These are phyloP conservation scores for Carex scoparia DNA, from an alignment of 176 grass and related monocot species.

Conservation along the genomic window DNA sequence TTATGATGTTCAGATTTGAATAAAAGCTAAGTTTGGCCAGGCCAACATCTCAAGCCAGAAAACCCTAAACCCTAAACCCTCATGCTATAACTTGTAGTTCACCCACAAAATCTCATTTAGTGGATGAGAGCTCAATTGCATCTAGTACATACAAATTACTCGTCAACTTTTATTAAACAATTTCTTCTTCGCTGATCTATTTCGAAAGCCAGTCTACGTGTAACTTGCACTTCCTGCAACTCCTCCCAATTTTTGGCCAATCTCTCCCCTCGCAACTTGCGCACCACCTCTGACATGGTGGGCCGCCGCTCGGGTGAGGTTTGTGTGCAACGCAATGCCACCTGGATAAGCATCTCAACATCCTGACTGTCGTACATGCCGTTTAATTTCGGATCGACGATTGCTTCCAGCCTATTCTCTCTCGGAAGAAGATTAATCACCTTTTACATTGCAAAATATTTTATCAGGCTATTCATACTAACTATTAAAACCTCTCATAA, in stretches of 20 bases:
- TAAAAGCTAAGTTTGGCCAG: too few relatives aligned
- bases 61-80: too few relatives aligned
- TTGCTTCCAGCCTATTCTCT: background rate
- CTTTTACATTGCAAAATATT: background rate
- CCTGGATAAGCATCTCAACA: slow-evolving; percentile 12
- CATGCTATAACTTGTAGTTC: too few relatives aligned
- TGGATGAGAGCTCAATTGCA: slow-evolving; percentile 7
- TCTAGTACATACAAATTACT: slow-evolving; percentile 8
- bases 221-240: background rate
- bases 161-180: background rate
- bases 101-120: slow-evolving; percentile 9
- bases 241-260: slow-evolving; percentile 10
- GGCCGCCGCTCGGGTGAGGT: background rate
- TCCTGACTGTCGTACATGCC: background rate
- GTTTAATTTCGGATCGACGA: slow-evolving; percentile 11
- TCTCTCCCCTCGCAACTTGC: slow-evolving; percentile 2
- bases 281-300: slow-evolving; percentile 21
- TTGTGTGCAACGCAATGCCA: slow-evolving; percentile 11
- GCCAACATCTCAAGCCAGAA: too few relatives aligned
- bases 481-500: background rate
- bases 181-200: background rate
- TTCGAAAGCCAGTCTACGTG: background rate
- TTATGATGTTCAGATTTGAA: too few relatives aligned
- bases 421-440: slow-evolving; percentile 5
- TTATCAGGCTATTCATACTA: background rate